These are phyloP conservation scores for Escallonia rubra DNA, from an alignment of 129 eudicot genomes.

Conservation along the genomic window DNA sequence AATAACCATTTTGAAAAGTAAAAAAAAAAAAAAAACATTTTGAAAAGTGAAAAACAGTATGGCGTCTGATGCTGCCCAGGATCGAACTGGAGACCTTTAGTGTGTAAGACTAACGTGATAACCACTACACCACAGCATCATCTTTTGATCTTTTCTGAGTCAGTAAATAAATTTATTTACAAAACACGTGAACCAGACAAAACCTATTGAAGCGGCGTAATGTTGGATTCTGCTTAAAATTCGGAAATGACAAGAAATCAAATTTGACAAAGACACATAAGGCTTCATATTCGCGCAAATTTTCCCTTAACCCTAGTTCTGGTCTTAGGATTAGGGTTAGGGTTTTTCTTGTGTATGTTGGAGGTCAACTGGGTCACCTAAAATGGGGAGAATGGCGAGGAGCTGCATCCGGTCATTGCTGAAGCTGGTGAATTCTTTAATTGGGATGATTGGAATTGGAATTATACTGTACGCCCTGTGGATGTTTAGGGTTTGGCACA, in stretches of 20 bases:
- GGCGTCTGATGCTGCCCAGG: constrained; percentile 51
- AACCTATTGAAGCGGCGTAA: constrained; percentile 11
- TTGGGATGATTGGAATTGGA: constrained; percentile 74
- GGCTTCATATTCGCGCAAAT: neutral
- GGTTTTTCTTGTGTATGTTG: constrained; percentile 3
- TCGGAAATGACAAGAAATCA: neutral
- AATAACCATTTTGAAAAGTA: neutral
- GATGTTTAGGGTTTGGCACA: constrained; percentile 86
- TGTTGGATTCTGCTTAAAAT: neutral
- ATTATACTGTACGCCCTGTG: constrained; percentile 64
- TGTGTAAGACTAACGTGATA: constrained; percentile 8
- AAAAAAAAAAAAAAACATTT: neutral
- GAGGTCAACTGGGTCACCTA: neutral
- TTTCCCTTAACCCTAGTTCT: constrained; percentile 21
- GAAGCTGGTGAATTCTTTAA: constrained; percentile 62
- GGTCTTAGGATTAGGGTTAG: constrained; percentile 12
- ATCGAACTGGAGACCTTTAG: constrained; percentile 72
- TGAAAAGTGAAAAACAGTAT: neutral
- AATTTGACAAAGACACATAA: neutral
- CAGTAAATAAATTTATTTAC: neutral
- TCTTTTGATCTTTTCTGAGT: neutral
- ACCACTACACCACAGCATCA: constrained; percentile 35
- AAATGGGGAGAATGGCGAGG: constrained; percentile 57
- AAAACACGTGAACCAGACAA: neutral
- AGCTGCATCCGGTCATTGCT: constrained; percentile 68